Evolutionary conservation across 495 filamentous ascomycete genomes (phyloP), one percentile per base, ranked within the genome.

Genomic region (Trichoderma asperelloides): DNA sequence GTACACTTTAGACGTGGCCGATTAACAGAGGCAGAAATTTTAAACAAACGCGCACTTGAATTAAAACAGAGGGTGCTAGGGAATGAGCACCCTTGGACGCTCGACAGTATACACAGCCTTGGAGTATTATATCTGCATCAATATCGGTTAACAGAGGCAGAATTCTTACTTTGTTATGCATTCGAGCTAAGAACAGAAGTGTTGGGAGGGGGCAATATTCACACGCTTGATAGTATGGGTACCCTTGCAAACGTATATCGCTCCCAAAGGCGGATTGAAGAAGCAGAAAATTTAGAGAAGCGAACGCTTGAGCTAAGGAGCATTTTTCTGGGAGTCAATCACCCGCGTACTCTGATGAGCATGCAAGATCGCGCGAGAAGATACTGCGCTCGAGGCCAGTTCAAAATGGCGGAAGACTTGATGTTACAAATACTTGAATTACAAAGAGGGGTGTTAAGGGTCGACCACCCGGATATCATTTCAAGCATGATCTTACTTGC

Each of bases 351-450:
- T 9, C 65, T 84, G 49, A 74, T 43, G 0, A 75, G 70, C 37
- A 81, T 82, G 70, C 62, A 16, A 33, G 78, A 80, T 66, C 74
- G 82, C 6, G 75, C 78, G 23, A 68, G 25, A 30, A 78, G 64
- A 63, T 79, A 77, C 47, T 7, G 28, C 16, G 41, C 67, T 49
- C 74, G 78, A 66, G 77, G 76, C 23, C 71, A 72, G 11, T 77
- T 57, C 64, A 62, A 73, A 6, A 71, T 80, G 62, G 78, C 76
- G 11, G 74, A 78, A 66, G 16, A 67, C 62, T 65, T 83, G 25
- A 4, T 72, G 23, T 66, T 73, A 8, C 72, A 75, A 68, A 74
- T 75, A 37, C 33, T 37, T 7, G 9, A 7, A 7, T 7, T 7
- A 37, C 33, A 37, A 37, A 4, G 9, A 37, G 33, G 33, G 33